These are phyloP conservation scores for Iberis amara DNA, from an alignment of 441 rosid genomes.

Conservation along the genomic window DNA sequence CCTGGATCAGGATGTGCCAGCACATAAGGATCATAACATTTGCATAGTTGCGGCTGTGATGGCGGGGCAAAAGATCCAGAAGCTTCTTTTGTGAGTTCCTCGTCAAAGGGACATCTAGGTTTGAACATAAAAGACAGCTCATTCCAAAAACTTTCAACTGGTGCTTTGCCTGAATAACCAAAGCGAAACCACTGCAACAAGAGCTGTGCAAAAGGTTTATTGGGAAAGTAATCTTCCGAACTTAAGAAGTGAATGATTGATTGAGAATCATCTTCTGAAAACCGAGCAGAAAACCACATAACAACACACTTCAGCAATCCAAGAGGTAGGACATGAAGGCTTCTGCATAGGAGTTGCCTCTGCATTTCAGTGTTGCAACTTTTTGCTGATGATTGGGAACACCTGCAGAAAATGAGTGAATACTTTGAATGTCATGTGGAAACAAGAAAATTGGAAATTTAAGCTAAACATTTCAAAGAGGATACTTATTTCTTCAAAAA, in stretches of 20 bases:
- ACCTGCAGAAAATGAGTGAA: slow-evolving; percentile 35
- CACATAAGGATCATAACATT: neutral
- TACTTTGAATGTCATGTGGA: neutral
- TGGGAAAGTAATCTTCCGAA: slow-evolving; percentile 29
- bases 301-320: slow-evolving; percentile 53
- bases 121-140: slow-evolving; percentile 45
- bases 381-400: slow-evolving; percentile 43
- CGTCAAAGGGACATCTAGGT: slow-evolving; percentile 32
- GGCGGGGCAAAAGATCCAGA: slow-evolving; percentile 32
- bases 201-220: slow-evolving; percentile 42
- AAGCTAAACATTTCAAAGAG: neutral
- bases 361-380: slow-evolving; percentile 45
- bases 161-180: slow-evolving; percentile 50
- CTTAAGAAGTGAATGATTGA: slow-evolving; percentile 39
- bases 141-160: slow-evolving; percentile 38
- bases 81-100: slow-evolving; percentile 34
- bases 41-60: too few species aligned
- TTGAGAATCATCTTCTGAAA: slow-evolving; percentile 49
- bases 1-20: slow-evolving; percentile 9
- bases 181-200: slow-evolving; percentile 51
- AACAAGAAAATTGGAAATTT: neutral
- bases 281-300: slow-evolving; percentile 58
- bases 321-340: slow-evolving; percentile 58
- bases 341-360: slow-evolving; percentile 42
- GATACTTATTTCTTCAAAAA: neutral